Evolutionary conservation across 2,329 filamentous ascomycete genomes (phyloP).

Genomic region (Xylaria sp.): DNA sequence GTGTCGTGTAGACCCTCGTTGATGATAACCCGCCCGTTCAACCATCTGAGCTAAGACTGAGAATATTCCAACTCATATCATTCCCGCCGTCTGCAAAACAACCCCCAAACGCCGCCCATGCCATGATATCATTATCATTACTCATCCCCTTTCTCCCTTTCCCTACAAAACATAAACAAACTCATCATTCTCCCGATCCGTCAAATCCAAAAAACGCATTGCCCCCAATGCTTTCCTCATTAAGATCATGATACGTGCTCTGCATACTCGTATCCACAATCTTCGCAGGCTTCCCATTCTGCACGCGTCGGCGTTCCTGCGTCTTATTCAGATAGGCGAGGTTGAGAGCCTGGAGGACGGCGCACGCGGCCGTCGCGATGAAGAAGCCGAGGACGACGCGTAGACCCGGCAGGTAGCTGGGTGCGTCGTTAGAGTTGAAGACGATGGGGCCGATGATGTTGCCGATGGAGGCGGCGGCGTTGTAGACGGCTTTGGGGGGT

Average conservation of each 20-base stretch:
- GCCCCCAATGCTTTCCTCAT: conserved; percentile 39
- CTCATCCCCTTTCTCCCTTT: background rate
- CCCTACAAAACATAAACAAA: conserved; percentile 42
- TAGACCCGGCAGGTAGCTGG: conserved; percentile 53
- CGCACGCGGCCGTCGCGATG: conserved; percentile 46
- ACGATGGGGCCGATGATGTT: conserved; percentile 64
- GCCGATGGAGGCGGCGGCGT: conserved; percentile 55
- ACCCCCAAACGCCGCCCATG: no score
- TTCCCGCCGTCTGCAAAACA: no score
- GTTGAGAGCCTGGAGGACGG: conserved; percentile 50
- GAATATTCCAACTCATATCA: no score
- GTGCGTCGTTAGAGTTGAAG: conserved; percentile 53
- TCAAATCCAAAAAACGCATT: conserved; percentile 53
- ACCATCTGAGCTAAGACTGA: no score
- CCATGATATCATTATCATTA: background rate
- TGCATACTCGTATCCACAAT: conserved; percentile 59
- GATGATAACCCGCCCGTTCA: no score
- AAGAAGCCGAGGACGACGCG: conserved; percentile 51
- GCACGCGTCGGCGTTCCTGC: conserved; percentile 50
- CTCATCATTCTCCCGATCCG: conserved; percentile 63
- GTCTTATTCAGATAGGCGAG: conserved; percentile 52
- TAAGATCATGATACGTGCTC: conserved; percentile 38
- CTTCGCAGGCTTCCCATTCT: conserved; percentile 54
- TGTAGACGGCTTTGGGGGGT: conserved; percentile 44
- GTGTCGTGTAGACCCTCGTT: no score